Evolutionary conservation across 805 yeast genomes (phyloP), one percentile per base, ranked within the genome.

Genomic region (Pichia rugopelliculosa): DNA sequence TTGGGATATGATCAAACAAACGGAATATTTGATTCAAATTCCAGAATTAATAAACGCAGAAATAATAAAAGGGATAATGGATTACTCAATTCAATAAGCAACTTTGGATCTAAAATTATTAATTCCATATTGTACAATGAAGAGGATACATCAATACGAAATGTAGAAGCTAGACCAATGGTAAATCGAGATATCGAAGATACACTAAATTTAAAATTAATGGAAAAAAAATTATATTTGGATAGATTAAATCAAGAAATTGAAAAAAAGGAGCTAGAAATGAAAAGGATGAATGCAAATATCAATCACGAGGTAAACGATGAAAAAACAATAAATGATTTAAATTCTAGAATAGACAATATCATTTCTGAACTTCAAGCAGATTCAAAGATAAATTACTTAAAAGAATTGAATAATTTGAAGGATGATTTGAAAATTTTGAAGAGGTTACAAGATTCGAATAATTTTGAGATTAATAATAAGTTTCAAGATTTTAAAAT

Each of bases 41-140:
- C 43, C 9, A 33, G 13, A 38, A n/a, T 41, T 21, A 44, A 27
- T 18, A 42, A 50, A 12, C 47, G 6, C 15, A 41, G 11, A 18
- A 39, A 11, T 18, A 20, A n/a, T 36, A 48, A 18, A 5, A 36
- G 41, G 15, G 56, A 53, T 33, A 52, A 47, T n/a, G 56, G 63
- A 1, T 26, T 62, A 15, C 38, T 60, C 20, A 53, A 56, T 6
- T 62, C 66, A 1, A 45, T 63, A 27, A 56, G 65, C 21, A 51
- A 58, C 17, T 55, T 60, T 25, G 66, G 66, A 6, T 57, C 63
- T 2, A 58, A 51, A 34, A 39, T 63, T 6, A 48, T 63, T 9
- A 52, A 57, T 15, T 60, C 66, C 1, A 60, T 62, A 4, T 50
- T 63, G 7, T 62, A 59, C 45, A 63, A 50, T 42, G 67, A 63